Evolutionary conservation across 2,329 filamentous ascomycete genomes (phyloP), one percentile per base, ranked within the genome.

Genomic region (Beauveria sp.): DNA sequence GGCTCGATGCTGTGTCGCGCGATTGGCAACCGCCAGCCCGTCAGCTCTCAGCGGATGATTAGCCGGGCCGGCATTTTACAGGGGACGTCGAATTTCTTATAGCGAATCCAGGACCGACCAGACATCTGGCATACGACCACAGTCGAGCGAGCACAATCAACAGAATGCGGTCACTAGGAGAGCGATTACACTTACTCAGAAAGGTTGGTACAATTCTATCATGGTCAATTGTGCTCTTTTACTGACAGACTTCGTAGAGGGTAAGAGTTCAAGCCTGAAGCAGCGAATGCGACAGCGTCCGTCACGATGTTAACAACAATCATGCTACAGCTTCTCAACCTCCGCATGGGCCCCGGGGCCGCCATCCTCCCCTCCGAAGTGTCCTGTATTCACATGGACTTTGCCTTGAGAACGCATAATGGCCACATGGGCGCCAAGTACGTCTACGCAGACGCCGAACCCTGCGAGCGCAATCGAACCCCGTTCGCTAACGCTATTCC

Each of bases 281-380:
- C 52, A 64, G 63, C 52, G 61, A 62, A 64, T 60, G 22, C 56
- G 22, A 59, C 66, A 63, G 66, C 52, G 38, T 58, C 43, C 54
- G 51, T 54, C 52, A 55, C 53, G 51, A 64, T 63, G 60, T 61
- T 65, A 63, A 69, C 69, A 58, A 72, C 65, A 65, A 68, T 67
- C 22, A 20, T 61, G 70, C 46, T 45, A 63, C 72, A 95, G 89
- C 79, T 96, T 57, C 81, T 95, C 65, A 79, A 81, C 70, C 80
- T 98, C 74, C 86, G 88, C 72, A 81, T 89, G 72, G 95, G 93
- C 63, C 87, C 90, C 34, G 95, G 93, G 61, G 92, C 95, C 49
- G 88, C 90, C 22, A 79, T 91, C 66, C 81, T 99, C 26, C 91
- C 93, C 0, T 80, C 86, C 34, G 85, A 91, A 70, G 84, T 96